A percentile compares a stretch with the other conserved stretches of the same genome.
Conservation (phyloP, 495 filamentous ascomycete genomes). For the Penicillium subrubescens region DNA sequence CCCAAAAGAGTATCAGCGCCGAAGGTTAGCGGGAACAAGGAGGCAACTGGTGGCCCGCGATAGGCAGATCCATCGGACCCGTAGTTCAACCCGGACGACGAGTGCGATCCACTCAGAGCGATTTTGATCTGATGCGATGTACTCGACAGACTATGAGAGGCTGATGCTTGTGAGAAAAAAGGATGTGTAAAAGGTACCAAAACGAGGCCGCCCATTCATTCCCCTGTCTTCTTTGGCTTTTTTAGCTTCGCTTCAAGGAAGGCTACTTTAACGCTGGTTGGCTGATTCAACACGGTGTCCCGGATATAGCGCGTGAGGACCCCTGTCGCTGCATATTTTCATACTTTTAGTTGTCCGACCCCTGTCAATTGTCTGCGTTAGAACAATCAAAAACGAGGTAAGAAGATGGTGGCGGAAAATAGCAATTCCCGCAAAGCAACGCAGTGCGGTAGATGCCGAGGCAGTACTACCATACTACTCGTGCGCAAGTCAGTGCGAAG, state of each 20-base stretch:
- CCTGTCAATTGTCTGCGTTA: background rate
- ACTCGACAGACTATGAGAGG: constrained; percentile 12
- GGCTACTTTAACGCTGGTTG: background rate
- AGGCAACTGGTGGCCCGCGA: constrained; percentile 10
- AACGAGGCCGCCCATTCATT: constrained; percentile 1
- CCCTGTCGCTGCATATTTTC: background rate
- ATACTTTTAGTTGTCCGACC: background rate
- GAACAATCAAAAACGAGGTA: background rate
- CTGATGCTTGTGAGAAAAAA: constrained; percentile 2
- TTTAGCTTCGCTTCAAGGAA: constrained; percentile 8
- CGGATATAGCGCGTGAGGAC: background rate
- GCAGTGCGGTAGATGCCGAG: background rate
- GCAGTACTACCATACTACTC: background rate
- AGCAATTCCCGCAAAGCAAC: background rate
- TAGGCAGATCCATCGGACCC: constrained; percentile 34
- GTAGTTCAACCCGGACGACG: constrained; percentile 20
- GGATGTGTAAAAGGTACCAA: background rate
- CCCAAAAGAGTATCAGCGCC: constrained; percentile 25
- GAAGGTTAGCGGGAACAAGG: constrained; percentile 20
- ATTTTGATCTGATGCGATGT: constrained; percentile 16
- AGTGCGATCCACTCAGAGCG: constrained; percentile 23
- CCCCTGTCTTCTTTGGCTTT: background rate
- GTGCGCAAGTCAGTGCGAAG: background rate
- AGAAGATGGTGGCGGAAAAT: background rate
- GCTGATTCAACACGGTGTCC: background rate